Conservation (phyloP, 2,329 filamentous ascomycete genomes). For the Cytospora schulzeri region DNA sequence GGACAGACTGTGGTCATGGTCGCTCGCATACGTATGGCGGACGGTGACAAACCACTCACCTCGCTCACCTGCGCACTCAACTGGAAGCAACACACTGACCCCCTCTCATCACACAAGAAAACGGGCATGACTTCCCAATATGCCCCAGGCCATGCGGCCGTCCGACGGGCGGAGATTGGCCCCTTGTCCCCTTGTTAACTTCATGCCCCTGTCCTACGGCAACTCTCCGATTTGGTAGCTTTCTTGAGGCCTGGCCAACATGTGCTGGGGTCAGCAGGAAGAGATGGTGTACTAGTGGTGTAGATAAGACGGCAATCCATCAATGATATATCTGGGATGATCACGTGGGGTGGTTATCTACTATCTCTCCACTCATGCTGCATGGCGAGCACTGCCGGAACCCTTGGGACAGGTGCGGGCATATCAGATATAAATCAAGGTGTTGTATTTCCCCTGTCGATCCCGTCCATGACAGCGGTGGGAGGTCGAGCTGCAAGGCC, state of each 20-base stretch:
- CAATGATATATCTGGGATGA: not conserved
- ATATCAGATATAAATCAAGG: not conserved
- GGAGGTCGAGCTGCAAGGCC: not conserved
- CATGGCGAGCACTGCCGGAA: not conserved
- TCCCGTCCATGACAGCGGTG: not conserved
- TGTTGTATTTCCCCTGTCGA: not conserved
- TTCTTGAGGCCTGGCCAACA: not conserved
- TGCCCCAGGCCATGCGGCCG: constrained; percentile 6
- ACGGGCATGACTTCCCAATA: constrained; percentile 12
- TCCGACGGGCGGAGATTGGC: constrained; percentile 15
- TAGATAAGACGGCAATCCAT: not conserved
- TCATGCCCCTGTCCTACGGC: constrained; percentile 4
- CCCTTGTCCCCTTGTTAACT: constrained; percentile 11
- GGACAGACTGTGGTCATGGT: no score
- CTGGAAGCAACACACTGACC: constrained; percentile 17
- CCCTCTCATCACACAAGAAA: constrained; percentile 17
- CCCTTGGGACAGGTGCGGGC: no score
- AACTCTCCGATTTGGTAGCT: constrained; percentile 16
- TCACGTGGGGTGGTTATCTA: not conserved
- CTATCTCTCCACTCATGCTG: not conserved
- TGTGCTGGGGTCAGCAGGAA: not conserved
- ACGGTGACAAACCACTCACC: not conserved
- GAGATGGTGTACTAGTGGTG: not conserved
- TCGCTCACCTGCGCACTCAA: not conserved
- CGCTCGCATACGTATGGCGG: not conserved